Evolutionary conservation across 495 filamentous ascomycete genomes (phyloP).

Genomic region (Neurospora sp.): DNA sequence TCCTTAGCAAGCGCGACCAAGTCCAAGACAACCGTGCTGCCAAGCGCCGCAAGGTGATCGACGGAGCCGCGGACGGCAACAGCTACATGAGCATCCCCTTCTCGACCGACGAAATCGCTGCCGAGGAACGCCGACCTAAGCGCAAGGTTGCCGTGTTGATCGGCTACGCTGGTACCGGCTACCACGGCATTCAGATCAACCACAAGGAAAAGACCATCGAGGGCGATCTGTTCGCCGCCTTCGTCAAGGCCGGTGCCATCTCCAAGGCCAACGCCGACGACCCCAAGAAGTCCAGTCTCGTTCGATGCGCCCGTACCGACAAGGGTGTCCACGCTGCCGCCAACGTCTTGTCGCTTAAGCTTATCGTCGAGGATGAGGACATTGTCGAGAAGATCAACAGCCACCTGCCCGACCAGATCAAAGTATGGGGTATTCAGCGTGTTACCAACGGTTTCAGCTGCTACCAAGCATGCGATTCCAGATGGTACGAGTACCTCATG

Average conservation of each 20-base stretch:
- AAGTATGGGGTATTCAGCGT: slow-evolving; percentile 83
- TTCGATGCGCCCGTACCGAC: slow-evolving; percentile 90
- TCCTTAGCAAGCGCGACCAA: slow-evolving; percentile 50
- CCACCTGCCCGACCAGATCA: slow-evolving; percentile 73
- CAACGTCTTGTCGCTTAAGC: slow-evolving; percentile 89
- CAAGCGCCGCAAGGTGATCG: slow-evolving; percentile 43
- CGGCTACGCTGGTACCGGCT: slow-evolving; percentile 93
- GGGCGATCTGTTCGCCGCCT: slow-evolving; percentile 87
- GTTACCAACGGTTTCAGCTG: slow-evolving; percentile 81
- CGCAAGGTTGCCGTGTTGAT: slow-evolving; percentile 91
- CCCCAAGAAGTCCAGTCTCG: slow-evolving; percentile 89
- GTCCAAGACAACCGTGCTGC: slow-evolving; percentile 44
- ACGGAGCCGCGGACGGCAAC: slow-evolving; percentile 28
- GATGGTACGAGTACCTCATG: slow-evolving; percentile 94
- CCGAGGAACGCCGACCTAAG: slow-evolving; percentile 79
- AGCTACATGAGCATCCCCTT: slow-evolving; percentile 37
- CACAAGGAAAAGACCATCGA: slow-evolving; percentile 82
- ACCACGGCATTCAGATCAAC: slow-evolving; percentile 89
- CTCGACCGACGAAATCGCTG: slow-evolving; percentile 63
- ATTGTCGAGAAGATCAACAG: slow-evolving; percentile 86
- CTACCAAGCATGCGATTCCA: slow-evolving; percentile 85
- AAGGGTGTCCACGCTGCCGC: slow-evolving; percentile 97
- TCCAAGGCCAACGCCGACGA: slow-evolving; percentile 94
- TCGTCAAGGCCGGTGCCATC: slow-evolving; percentile 83
- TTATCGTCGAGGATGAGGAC: slow-evolving; percentile 86